Conservation (phyloP, 441 rosid species). For the Daphne laureola region DNA sequence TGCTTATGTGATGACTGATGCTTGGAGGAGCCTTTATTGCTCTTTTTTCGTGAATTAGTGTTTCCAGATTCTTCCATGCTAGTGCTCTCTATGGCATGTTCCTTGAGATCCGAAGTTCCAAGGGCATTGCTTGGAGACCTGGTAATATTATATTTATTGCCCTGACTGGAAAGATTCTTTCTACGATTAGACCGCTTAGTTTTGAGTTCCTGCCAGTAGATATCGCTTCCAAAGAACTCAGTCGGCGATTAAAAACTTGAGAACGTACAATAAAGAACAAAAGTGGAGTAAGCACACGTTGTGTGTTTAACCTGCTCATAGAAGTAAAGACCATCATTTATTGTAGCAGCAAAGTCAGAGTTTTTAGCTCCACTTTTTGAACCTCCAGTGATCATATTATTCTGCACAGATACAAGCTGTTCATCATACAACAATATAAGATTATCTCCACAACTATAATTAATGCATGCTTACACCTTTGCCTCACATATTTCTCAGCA, state of each 20-base stretch:
- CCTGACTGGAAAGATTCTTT: slow-evolving; percentile 44
- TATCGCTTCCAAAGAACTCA: slow-evolving; percentile 13
- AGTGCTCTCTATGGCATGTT: slow-evolving; percentile 35
- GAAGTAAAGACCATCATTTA: slow-evolving; percentile 87
- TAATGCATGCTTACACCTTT: no score
- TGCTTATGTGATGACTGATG: slow-evolving; percentile 56
- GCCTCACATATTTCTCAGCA: no score
- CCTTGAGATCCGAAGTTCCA: slow-evolving; percentile 45
- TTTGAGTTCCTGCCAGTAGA: slow-evolving; percentile 58
- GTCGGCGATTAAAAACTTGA: background rate
- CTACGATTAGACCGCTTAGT: slow-evolving; percentile 42
- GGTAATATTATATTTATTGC: slow-evolving; percentile 46
- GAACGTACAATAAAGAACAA: background rate
- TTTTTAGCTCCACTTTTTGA: slow-evolving; percentile 32
- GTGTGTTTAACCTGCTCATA: slow-evolving; percentile 68
- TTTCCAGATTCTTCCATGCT: slow-evolving; percentile 51
- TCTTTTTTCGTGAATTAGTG: slow-evolving; percentile 44
- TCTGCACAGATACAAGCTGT: slow-evolving; percentile 43
- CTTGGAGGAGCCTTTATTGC: slow-evolving; percentile 51
- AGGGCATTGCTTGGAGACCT: slow-evolving; percentile 27
- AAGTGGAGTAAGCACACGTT: slow-evolving; percentile 9
- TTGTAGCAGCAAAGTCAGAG: slow-evolving; percentile 75
- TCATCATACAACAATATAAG: no score
- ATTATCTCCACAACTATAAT: no score
- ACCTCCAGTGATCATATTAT: slow-evolving; percentile 47